Conservation (phyloP, 176 grass and related monocot species). For the Oryza rufipogon region DNA sequence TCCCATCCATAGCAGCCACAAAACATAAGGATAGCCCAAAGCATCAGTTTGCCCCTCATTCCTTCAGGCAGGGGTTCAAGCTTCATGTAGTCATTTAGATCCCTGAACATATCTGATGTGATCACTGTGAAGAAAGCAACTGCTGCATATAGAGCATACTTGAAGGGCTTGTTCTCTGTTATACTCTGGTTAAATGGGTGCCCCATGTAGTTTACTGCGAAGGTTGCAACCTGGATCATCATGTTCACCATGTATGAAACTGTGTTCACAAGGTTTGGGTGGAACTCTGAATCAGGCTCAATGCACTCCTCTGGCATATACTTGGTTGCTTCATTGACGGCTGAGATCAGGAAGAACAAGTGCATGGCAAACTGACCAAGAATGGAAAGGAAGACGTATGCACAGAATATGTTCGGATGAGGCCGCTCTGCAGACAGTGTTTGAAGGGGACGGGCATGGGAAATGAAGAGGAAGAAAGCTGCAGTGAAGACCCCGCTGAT, state of each 20-base stretch:
- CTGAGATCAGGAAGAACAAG: constrained; percentile 77
- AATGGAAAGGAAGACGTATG: constrained; percentile 87
- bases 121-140: constrained; percentile 94
- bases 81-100: constrained; percentile 88
- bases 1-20: constrained; percentile 94
- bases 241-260: constrained; percentile 99
- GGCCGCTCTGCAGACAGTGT: constrained; percentile 76
- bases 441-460: constrained; percentile 89
- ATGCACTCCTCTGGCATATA: constrained; percentile 98
- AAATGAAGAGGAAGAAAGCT: constrained; percentile 99
- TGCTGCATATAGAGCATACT: constrained; percentile 77
- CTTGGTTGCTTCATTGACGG: constrained; percentile 87
- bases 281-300: constrained; percentile 90
- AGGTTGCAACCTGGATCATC: constrained; percentile 99
- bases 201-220: constrained; percentile 99
- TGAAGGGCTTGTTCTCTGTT: constrained; percentile 95
- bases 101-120: constrained; percentile 91
- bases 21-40: constrained; percentile 91
- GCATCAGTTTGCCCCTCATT: constrained; percentile 86
- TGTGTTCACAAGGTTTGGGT: constrained; percentile 96
- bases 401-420: constrained; percentile 96
- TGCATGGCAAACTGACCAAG: constrained; percentile 98
- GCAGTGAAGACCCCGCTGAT: constrained; percentile 96
- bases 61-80: constrained; percentile 77
- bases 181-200: constrained; percentile 95